A percentile compares a stretch with the other conserved stretches of the same genome.
Evolutionary conservation across 2,329 filamentous ascomycete species (phyloP).

Genomic region (Cordyceps militaris): DNA sequence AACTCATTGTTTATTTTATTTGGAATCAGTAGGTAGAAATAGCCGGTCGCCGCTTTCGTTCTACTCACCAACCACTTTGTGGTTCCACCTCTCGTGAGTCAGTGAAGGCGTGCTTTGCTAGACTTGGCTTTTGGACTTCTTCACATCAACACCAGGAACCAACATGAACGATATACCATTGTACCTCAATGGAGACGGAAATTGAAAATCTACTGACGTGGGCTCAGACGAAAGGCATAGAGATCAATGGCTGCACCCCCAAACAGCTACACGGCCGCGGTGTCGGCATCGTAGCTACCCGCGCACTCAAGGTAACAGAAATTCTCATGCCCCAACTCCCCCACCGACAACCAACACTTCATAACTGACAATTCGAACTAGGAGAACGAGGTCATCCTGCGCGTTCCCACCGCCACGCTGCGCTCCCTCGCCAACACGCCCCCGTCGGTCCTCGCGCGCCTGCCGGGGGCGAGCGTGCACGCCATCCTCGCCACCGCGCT

Average conservation of each 20-base stretch:
- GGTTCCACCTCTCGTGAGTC: background rate
- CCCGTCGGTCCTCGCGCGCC: conserved; percentile 40
- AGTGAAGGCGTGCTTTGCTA: background rate
- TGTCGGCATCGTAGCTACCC: conserved; percentile 58
- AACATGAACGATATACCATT: background rate
- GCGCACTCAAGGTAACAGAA: conserved; percentile 52
- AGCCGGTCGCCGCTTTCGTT: background rate
- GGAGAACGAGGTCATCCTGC: conserved; percentile 50
- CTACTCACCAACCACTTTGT: background rate
- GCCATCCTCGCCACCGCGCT: conserved; percentile 66
- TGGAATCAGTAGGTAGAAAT: too few species aligned
- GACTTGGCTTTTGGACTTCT: background rate
- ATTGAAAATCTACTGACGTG: conserved; percentile 56
- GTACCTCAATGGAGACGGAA: conserved; percentile 7
- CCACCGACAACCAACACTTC: background rate
- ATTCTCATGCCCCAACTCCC: background rate
- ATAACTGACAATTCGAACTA: conserved; percentile 16
- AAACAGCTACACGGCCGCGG: conserved; percentile 18
- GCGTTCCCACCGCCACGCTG: conserved; percentile 57
- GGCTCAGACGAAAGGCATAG: conserved; percentile 58
- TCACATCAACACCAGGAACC: background rate
- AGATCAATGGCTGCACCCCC: conserved; percentile 60
- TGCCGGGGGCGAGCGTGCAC: conserved; percentile 55
- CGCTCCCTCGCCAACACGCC: conserved; percentile 57
- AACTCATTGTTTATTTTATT: background rate